phyloP scores from a whole-genome alignment of 202 grass and related monocot genomes.

The Setaria viridis region DNA sequence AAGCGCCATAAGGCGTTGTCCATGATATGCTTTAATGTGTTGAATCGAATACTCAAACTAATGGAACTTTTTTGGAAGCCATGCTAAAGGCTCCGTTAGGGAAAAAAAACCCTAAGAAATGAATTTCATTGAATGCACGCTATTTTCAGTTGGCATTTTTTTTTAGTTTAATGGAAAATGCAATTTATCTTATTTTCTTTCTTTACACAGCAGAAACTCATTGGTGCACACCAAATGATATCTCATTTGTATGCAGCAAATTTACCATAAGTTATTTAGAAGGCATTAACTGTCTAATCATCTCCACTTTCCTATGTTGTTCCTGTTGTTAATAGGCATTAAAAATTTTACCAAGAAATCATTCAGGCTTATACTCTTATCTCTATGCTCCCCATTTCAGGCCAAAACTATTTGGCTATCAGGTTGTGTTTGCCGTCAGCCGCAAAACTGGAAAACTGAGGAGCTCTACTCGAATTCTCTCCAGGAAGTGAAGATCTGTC shows the following conservation, averaged over 20 bases:
- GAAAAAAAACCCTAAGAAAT: neutral
- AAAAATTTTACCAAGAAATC: neutral
- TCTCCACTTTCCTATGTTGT: neutral
- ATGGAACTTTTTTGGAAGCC: neutral
- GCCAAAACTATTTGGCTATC: neutral
- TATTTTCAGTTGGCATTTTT: neutral
- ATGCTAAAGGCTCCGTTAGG: neutral
- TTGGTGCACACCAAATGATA: neutral
- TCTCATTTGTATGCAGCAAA: neutral
- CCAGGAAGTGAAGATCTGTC: neutral
- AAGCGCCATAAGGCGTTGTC: neutral
- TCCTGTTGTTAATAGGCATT: neutral
- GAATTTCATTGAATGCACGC: neutral
- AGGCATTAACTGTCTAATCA: neutral
- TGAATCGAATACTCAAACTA: neutral
- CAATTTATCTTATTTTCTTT: neutral
- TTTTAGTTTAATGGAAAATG: neutral
- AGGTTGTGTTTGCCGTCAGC: neutral
- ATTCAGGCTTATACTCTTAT: neutral
- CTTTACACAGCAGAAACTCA: neutral
- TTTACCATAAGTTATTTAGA: neutral
- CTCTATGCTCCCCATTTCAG: neutral
- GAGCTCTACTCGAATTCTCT: constrained; percentile 1
- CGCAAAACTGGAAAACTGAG: neutral
- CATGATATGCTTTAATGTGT: neutral